Conservation (phyloP, 306 rosid genomes). For the Urtica urens region DNA sequence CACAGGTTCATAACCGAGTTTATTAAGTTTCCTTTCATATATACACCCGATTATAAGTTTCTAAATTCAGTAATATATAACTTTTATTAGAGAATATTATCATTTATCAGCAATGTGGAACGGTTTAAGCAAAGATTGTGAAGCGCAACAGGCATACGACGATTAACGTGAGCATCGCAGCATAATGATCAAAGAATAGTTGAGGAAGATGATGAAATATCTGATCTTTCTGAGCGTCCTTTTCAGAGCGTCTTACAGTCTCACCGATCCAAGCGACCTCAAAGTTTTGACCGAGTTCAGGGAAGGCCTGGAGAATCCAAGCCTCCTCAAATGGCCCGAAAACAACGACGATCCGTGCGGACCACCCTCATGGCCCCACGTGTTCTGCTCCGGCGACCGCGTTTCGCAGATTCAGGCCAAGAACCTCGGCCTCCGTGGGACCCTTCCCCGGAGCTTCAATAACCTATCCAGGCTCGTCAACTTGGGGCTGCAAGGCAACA, state of each 20-base stretch:
- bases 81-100: too few relatives aligned
- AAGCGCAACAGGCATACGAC: too few relatives aligned
- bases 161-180: too few relatives aligned
- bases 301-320: slow-evolving; percentile 57
- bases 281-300: slow-evolving; percentile 57
- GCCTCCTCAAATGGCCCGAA: slow-evolving; percentile 60
- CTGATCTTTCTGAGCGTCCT: slow-evolving; percentile 21
- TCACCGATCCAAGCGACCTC: slow-evolving; percentile 53
- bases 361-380: slow-evolving; percentile 57
- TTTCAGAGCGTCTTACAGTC: slow-evolving; percentile 19
- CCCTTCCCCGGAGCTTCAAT: slow-evolving; percentile 57
- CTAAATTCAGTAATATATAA: too few relatives aligned
- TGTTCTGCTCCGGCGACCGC: slow-evolving; percentile 49
- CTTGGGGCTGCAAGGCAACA: slow-evolving; percentile 70
- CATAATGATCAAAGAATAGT: too few relatives aligned
- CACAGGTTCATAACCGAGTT: too few relatives aligned
- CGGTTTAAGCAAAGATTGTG: too few relatives aligned
- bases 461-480: slow-evolving; percentile 59
- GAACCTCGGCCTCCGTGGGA: slow-evolving; percentile 52
- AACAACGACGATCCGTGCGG: slow-evolving; percentile 59
- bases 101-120: too few relatives aligned
- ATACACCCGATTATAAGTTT: too few relatives aligned
- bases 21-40: too few relatives aligned
- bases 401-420: slow-evolving; percentile 70
- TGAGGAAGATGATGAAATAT: slow-evolving; percentile 21